Evolutionary conservation across 2,329 filamentous ascomycete genomes (phyloP).

Genomic region (Aspergillus intermedius): DNA sequence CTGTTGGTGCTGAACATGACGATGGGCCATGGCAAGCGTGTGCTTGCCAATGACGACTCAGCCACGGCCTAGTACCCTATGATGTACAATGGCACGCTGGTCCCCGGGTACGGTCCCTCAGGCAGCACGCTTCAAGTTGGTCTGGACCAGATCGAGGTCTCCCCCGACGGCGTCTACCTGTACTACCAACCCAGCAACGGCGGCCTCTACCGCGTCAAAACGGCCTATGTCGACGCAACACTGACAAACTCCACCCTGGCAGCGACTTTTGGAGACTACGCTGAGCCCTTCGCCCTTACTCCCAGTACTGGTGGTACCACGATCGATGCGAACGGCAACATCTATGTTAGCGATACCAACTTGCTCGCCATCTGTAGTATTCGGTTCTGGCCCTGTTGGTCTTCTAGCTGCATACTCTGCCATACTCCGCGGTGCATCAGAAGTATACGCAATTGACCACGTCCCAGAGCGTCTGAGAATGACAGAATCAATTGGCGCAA

Average conservation of each 20-base stretch:
- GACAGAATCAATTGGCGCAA: slow-evolving; percentile 52
- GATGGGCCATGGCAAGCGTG: not conserved
- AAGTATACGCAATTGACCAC: slow-evolving; percentile 56
- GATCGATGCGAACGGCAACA: slow-evolving; percentile 33
- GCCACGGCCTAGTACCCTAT: not conserved
- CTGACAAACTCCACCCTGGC: slow-evolving; percentile 18
- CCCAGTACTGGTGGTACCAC: slow-evolving; percentile 33
- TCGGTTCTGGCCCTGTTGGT: slow-evolving; percentile 58
- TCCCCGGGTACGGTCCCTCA: not conserved
- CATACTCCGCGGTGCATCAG: slow-evolving; percentile 52
- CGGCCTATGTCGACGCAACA: slow-evolving; percentile 15
- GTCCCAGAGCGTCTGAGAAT: slow-evolving; percentile 54
- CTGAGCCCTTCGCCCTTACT: slow-evolving; percentile 25
- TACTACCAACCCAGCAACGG: slow-evolving; percentile 35
- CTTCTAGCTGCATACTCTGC: slow-evolving; percentile 61
- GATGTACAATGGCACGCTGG: not conserved
- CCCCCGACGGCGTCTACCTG: slow-evolving; percentile 27
- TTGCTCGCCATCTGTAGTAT: slow-evolving; percentile 41
- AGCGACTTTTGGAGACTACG: not conserved
- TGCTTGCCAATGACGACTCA: not conserved
- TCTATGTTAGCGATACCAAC: slow-evolving; percentile 33
- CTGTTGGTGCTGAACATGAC: not conserved
- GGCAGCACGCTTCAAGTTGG: slow-evolving; percentile 2
- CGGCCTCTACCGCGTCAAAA: slow-evolving; percentile 30
- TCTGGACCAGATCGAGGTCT: slow-evolving; percentile 32